Conservation (phyloP, 2,329 filamentous ascomycete genomes). For the Ceratocystis eucalypticola region DNA sequence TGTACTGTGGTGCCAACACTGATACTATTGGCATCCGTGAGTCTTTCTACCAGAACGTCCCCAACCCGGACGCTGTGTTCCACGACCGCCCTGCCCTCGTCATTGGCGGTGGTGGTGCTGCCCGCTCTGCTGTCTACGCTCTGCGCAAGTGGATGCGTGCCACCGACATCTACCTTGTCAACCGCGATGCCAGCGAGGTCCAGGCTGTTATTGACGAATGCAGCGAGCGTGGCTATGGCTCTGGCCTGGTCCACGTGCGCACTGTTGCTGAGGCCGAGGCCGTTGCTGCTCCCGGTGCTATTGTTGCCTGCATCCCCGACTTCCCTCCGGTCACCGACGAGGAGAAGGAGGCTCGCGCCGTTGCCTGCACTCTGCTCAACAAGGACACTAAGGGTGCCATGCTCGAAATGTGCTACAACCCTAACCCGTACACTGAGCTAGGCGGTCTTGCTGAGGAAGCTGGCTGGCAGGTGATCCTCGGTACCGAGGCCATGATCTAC, state of each 20-base stretch:
- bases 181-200: conserved; percentile 56
- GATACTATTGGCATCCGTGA: conserved; percentile 68
- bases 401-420: conserved; percentile 76
- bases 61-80: conserved; percentile 34
- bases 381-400: conserved; percentile 50
- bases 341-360: conserved; percentile 46
- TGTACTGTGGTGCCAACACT: conserved; percentile 64
- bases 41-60: conserved; percentile 47
- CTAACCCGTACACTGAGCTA: conserved; percentile 53
- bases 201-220: conserved; percentile 54
- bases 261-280: conserved; percentile 45
- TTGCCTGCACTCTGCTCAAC: conserved; percentile 37
- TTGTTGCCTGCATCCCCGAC: conserved; percentile 65
- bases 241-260: conserved; percentile 46
- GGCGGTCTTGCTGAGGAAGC: conserved; percentile 44
- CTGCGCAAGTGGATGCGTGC: conserved; percentile 56
- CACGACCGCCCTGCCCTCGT: conserved; percentile 54
- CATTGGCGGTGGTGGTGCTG: conserved; percentile 65
- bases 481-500: conserved; percentile 65
- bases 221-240: conserved; percentile 42
- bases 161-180: conserved; percentile 60
- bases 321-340: conserved; percentile 51
- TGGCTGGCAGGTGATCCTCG: conserved; percentile 62
- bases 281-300: conserved; percentile 48
- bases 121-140: conserved; percentile 65